Conservation (phyloP, 108 stramenopile genomes). For the Skeletonema marinoi region DNA sequence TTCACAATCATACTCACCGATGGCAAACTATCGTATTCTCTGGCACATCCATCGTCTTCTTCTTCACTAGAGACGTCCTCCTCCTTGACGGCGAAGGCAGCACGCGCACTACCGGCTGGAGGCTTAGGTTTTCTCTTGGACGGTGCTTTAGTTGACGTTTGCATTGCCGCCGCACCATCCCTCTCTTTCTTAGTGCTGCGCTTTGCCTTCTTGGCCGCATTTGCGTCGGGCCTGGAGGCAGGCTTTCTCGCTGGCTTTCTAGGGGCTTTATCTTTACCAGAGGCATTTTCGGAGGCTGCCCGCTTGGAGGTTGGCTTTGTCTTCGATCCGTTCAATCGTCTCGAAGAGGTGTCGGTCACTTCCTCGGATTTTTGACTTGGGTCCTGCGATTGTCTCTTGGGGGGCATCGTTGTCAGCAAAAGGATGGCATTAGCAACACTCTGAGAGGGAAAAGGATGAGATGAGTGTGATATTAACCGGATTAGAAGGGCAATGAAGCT, state of each 20-base stretch:
- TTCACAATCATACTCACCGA: slow-evolving; percentile 6
- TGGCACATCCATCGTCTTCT: slow-evolving; percentile 4
- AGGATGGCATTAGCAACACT: not conserved
- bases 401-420: slow-evolving; percentile 1
- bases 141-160: slow-evolving; percentile 9
- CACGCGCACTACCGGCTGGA: slow-evolving; percentile 6
- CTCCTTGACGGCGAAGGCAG: slow-evolving; percentile 7
- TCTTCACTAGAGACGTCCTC: slow-evolving; percentile 13
- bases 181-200: slow-evolving; percentile 2
- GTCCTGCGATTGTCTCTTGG: slow-evolving; percentile 4
- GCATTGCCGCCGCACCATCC: slow-evolving; percentile 10
- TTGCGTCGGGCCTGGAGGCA: slow-evolving; percentile 22
- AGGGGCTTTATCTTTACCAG: not conserved
- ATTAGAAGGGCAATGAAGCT: not conserved
- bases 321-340: not conserved
- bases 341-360: not conserved
- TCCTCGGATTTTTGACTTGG: not conserved
- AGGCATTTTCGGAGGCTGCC: not conserved
- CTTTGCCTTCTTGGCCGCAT: slow-evolving; percentile 13
- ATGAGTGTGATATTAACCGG: not conserved
- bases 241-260: slow-evolving; percentile 7
- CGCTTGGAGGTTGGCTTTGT: not conserved
- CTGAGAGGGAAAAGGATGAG: not conserved
- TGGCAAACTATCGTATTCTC: slow-evolving; percentile 12
- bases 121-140: slow-evolving; percentile 17